Evolutionary conservation across 129 eudicot genomes (phyloP).

Genomic region (Deinandra increscens): DNA sequence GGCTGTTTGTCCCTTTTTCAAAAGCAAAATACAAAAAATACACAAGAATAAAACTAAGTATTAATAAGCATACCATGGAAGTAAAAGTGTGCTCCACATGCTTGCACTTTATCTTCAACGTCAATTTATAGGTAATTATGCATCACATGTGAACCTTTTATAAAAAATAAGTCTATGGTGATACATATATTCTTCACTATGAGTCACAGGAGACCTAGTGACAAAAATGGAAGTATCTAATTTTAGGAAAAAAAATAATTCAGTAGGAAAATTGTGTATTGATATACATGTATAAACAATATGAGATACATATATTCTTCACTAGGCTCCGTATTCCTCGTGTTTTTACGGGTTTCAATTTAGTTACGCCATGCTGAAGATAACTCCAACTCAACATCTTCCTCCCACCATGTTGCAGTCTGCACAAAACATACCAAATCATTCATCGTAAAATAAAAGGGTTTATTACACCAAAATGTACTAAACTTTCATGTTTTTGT

Average conservation of each 20-base stretch:
- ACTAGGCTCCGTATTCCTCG: slow-evolving; percentile 16
- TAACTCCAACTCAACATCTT: slow-evolving; percentile 68
- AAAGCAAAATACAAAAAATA: no score
- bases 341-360: slow-evolving; percentile 22
- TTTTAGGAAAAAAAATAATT: neutral
- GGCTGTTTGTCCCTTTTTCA: no score
- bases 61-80: no score
- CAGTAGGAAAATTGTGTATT: slow-evolving; percentile 3
- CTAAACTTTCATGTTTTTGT: no score
- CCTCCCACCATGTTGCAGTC: slow-evolving; percentile 98
- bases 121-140: neutral
- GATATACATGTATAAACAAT: slow-evolving; percentile 23
- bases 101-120: neutral
- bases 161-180: no score
- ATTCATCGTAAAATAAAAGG: neutral
- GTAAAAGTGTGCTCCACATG: neutral
- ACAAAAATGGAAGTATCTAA: slow-evolving; percentile 8
- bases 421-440: slow-evolving; percentile 30
- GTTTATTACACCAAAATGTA: no score
- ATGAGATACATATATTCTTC: no score
- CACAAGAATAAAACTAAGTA: no score
- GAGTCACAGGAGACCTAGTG: slow-evolving; percentile 10
- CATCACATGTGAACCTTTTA: neutral
- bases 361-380: slow-evolving; percentile 95
- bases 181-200: slow-evolving; percentile 11